These are phyloP conservation scores for Taphrina deformans DNA, from an alignment of 1,139 yeast genomes.

Conservation along the genomic window DNA sequence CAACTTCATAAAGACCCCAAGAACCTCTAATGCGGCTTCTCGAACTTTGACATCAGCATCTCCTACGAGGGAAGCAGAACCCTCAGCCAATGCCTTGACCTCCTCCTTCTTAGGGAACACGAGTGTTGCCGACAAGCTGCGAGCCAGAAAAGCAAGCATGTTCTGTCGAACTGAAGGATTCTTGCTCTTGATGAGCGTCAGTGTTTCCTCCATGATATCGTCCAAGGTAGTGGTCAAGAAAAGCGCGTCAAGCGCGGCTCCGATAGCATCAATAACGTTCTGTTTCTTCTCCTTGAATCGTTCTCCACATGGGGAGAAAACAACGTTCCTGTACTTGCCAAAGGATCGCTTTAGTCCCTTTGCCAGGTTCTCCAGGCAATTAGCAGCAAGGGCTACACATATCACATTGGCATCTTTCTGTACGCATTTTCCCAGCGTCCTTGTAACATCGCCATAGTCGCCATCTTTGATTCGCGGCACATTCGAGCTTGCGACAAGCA, in stretches of 20 bases:
- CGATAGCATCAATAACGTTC: constrained; percentile 69
- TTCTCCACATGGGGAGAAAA: constrained; percentile 69
- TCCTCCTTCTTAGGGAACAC: constrained; percentile 57
- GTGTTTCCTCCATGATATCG: constrained; percentile 64
- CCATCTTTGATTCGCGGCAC: constrained; percentile 56
- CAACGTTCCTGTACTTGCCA: constrained; percentile 55
- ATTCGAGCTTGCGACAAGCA: constrained; percentile 55
- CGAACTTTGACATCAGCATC: constrained; percentile 89
- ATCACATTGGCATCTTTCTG: constrained; percentile 82
- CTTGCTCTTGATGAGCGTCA: constrained; percentile 62
- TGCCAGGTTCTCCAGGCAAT: constrained; percentile 62
- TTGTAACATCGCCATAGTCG: constrained; percentile 66
- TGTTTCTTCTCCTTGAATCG: constrained; percentile 87
- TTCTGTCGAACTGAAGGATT: constrained; percentile 83
- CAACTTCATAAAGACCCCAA: constrained; percentile 81
- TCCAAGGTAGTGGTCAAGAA: constrained; percentile 53
- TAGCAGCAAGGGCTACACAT: constrained; percentile 79
- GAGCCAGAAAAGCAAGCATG: constrained; percentile 61
- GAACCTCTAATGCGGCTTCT: constrained; percentile 70
- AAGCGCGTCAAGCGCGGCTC: constrained; percentile 64
- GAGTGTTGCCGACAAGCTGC: constrained; percentile 60
- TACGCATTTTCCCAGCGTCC: constrained; percentile 67
- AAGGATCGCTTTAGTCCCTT: constrained; percentile 63
- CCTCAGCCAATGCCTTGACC: constrained; percentile 58
- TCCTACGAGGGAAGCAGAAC: constrained; percentile 60